Percentiles rank a stretch among this genome's conserved stretches.
Evolutionary conservation across 139 green algal genomes (phyloP).

Genomic region (Chlamydomonas urium): DNA sequence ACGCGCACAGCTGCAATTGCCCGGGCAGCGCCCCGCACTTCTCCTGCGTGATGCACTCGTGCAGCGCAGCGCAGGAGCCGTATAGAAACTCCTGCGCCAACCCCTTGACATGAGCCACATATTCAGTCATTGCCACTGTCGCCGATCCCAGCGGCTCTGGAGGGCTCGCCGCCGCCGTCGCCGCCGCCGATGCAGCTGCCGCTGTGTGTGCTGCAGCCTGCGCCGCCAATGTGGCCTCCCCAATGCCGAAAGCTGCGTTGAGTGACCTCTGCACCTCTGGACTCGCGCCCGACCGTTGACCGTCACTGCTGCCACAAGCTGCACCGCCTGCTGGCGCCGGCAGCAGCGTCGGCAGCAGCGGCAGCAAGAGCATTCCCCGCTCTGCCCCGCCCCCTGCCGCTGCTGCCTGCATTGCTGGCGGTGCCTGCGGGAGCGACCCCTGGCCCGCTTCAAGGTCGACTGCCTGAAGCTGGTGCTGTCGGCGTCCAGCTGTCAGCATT

Average conservation of each 20-base stretch:
- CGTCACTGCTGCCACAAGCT: too few relatives aligned
- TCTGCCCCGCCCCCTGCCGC: not conserved
- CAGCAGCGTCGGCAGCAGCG: too few relatives aligned
- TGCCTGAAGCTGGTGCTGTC: too few relatives aligned
- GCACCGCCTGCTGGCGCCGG: too few relatives aligned
- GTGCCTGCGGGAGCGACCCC: not conserved
- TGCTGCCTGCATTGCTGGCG: constrained; percentile 1
- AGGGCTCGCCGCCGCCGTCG: not conserved
- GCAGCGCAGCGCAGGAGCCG: constrained; percentile 50
- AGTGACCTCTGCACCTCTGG: too few relatives aligned
- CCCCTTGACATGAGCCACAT: not conserved
- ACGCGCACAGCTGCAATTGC: constrained; percentile 52
- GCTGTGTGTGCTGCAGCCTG: not conserved
- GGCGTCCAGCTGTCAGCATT: too few relatives aligned
- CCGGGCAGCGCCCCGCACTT: constrained; percentile 45
- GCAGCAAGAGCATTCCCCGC: too few relatives aligned
- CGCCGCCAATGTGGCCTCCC: not conserved
- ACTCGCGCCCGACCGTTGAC: too few relatives aligned
- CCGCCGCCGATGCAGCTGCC: not conserved
- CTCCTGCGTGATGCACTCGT: constrained; percentile 68
- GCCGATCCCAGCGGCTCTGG: too few relatives aligned
- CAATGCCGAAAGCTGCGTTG: not conserved
- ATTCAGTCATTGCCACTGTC: too few relatives aligned
- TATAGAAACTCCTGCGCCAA: constrained; percentile 21
- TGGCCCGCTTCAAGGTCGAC: not conserved